phyloP scores from a whole-genome alignment of 2,329 filamentous ascomycete genomes.

The Hypoxylon sp. region DNA sequence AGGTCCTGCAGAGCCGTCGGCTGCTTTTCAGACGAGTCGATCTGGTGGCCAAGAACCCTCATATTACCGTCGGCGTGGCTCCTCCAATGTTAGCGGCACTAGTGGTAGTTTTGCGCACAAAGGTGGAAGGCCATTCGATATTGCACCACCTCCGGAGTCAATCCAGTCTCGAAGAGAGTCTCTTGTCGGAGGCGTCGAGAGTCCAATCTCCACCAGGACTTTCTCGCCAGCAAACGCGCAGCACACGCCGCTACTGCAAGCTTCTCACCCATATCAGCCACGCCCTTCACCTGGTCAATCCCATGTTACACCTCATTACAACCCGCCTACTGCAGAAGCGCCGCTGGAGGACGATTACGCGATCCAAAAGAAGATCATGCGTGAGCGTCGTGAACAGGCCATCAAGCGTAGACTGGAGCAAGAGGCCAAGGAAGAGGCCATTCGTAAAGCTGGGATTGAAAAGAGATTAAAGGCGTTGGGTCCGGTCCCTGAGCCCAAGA shows the following conservation, averaged over 20 bases:
- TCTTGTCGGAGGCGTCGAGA: conserved; percentile 63
- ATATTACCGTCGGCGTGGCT: conserved; percentile 83
- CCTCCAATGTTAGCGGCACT: conserved; percentile 90
- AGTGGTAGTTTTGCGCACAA: conserved; percentile 78
- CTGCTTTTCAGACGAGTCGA: conserved; percentile 85
- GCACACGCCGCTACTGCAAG: conserved; percentile 47
- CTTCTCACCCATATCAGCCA: conserved; percentile 56
- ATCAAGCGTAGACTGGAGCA: conserved; percentile 76
- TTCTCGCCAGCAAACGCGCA: conserved; percentile 53
- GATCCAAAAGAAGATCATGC: conserved; percentile 79
- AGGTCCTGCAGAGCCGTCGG: conserved; percentile 83
- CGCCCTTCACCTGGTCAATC: conserved; percentile 59
- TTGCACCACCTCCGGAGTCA: conserved; percentile 59
- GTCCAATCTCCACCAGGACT: conserved; percentile 62
- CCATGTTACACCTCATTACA: conserved; percentile 57
- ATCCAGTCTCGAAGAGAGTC: conserved; percentile 62
- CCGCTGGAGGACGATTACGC: conserved; percentile 67
- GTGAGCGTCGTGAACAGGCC: conserved; percentile 75
- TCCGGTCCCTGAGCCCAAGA: conserved; percentile 71
- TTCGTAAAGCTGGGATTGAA: conserved; percentile 75
- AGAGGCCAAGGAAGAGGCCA: conserved; percentile 79
- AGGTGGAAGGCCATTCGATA: conserved; percentile 59
- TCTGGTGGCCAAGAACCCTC: conserved; percentile 73
- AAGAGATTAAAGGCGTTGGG: conserved; percentile 79
- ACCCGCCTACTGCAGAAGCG: conserved; percentile 50